Conservation (phyloP, 805 yeast genomes). For the Kodamaea kaohsiungensis region DNA sequence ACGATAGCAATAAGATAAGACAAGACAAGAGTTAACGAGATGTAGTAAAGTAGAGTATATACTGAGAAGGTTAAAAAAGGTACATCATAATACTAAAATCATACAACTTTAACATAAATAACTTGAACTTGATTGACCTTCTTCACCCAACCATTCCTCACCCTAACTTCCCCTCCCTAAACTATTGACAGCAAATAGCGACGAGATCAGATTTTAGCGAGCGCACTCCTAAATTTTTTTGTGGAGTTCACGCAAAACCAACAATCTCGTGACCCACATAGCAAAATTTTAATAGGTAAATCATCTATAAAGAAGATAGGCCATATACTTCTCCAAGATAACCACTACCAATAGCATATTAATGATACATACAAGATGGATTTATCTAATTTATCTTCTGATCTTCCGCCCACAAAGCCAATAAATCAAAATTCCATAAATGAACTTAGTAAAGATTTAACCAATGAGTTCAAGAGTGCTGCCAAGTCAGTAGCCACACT, state of each 20-base stretch:
- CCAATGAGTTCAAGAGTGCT: slow-evolving; percentile 66
- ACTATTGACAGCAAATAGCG: neutral
- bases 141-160: no score
- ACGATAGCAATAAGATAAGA: no score
- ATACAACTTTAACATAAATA: no score
- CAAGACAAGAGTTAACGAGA: no score
- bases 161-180: neutral
- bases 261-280: neutral
- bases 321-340: neutral
- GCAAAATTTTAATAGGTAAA: slow-evolving; percentile 1
- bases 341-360: neutral
- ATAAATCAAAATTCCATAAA: slow-evolving; percentile 48
- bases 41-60: no score
- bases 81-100: no score
- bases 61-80: no score
- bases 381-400: slow-evolving; percentile 57
- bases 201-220: neutral
- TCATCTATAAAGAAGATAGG: neutral
- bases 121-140: no score
- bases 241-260: neutral
- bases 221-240: no score
- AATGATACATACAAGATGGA: slow-evolving; percentile 44
- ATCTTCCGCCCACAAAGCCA: slow-evolving; percentile 54
- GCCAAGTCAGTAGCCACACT: slow-evolving; percentile 68
- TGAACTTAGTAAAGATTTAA: slow-evolving; percentile 53